A percentile compares a stretch with the other conserved stretches of the same genome.
Evolutionary conservation across 441 rosid genomes (phyloP).

Genomic region (Iberis amara): DNA sequence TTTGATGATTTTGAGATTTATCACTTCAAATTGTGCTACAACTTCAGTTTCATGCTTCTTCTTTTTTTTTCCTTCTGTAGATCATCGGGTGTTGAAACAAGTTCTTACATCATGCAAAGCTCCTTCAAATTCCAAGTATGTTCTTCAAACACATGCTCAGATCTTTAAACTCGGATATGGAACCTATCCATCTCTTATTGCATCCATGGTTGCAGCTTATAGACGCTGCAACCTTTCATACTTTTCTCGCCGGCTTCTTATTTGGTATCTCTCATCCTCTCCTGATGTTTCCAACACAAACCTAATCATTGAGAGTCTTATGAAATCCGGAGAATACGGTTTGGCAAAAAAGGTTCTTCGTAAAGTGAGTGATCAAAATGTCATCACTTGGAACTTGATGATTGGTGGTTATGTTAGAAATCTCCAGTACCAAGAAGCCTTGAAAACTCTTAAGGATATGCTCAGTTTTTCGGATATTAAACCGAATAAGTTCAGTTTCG

Average conservation of each 20-base stretch:
- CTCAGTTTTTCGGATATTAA: conserved; percentile 31
- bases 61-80: conserved; percentile 25
- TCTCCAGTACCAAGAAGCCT: conserved; percentile 38
- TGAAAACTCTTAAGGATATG: conserved; percentile 40
- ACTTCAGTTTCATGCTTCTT: background rate
- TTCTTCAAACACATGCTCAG: conserved; percentile 47
- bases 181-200: conserved; percentile 48
- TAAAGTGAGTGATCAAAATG: conserved; percentile 34
- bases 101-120: conserved; percentile 46
- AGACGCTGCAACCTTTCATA: conserved; percentile 34
- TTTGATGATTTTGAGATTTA: background rate
- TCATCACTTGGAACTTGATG: conserved; percentile 57
- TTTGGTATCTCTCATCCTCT: conserved; percentile 33
- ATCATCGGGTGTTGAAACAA: conserved; percentile 35
- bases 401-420: conserved; percentile 49
- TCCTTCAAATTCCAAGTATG: conserved; percentile 37
- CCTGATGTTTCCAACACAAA: conserved; percentile 39
- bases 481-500: conserved; percentile 50
- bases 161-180: conserved; percentile 53
- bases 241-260: conserved; percentile 39
- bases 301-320: conserved; percentile 43
- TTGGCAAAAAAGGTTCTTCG: conserved; percentile 43
- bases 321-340: conserved; percentile 40
- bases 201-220: conserved; percentile 48
- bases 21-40: background rate